Conservation (phyloP, 225 moss, liverwort and hornwort genomes). For the Marchantia polymorpha region DNA sequence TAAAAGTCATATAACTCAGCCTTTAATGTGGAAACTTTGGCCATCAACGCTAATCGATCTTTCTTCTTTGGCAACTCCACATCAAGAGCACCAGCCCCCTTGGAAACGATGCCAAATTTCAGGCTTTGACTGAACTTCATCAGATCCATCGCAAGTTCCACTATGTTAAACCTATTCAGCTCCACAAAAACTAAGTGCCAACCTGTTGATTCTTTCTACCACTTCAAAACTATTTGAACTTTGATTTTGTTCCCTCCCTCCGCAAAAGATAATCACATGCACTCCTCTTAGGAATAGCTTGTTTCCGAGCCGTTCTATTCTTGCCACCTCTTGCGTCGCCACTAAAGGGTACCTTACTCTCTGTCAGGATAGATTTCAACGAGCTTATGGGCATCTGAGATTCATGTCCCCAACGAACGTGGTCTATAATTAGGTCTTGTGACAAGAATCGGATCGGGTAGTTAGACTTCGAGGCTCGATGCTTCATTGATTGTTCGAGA, state of each 20-base stretch:
- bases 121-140: conserved; percentile 58
- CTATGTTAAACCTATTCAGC: neutral
- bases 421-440: too few relatives aligned
- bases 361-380: too few relatives aligned
- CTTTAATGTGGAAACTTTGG: conserved; percentile 79
- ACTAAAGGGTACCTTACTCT: neutral
- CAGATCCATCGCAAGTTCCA: conserved; percentile 6
- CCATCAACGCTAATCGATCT: conserved; percentile 86
- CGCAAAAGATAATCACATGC: neutral
- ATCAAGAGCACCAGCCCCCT: conserved; percentile 80
- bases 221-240: conserved; percentile 9
- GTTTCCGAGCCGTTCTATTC: neutral
- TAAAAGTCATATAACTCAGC: conserved; percentile 98
- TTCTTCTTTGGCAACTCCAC: conserved; percentile 88
- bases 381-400: too few relatives aligned
- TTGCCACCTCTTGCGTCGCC: neutral
- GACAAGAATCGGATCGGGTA: too few relatives aligned
- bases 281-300: neutral
- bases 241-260: neutral
- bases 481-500: too few relatives aligned
- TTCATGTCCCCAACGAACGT: too few relatives aligned
- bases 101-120: conserved; percentile 92
- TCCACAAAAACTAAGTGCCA: neutral
- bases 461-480: too few relatives aligned
- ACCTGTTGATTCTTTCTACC: neutral